Base-by-base conservation (phyloP, 2,329 filamentous ascomycete species). In the Trichoderma gracile region DNA sequence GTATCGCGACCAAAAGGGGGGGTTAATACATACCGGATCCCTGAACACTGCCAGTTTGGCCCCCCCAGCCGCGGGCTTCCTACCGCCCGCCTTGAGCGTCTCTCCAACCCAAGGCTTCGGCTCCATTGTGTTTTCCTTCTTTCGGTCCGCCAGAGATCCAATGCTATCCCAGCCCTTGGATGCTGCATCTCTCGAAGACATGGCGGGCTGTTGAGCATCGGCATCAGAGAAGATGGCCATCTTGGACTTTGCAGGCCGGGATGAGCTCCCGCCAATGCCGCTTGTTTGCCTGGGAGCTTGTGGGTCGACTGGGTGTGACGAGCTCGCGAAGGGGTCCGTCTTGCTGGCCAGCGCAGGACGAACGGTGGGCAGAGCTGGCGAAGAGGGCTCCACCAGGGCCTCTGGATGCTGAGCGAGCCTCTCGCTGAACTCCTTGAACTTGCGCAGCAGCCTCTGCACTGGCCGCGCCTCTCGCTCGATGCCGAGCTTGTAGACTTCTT, bases 41-140 rank as follows among this genome's bases (percentile, higher is more conserved):
- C 91, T 94, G 82, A 97, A 99, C 52, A 99, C 86, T 73, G 89
- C 82, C 88, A 99, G 90, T 82, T 97, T 98, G 61, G 89, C 83
- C 3, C 30, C 56, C 6, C 56, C 56, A 47, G 72, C 73, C 61
- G 84, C 86, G 49, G 82, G 86, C 79, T 92, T 91, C 80, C 92
- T 95, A 71, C 92, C 94, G 47, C 91, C 92, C 3, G 87, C 90
- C 77, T 94, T 92, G 70, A 99, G 78, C 46, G 91, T 97, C 80
- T 98, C 93, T 27, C 95, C 95, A 12, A 83, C 90, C 95, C 93
- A 97, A 21, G 94, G 92, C 74, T 90, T 93, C 12, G 93, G 87
- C 74, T 94, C 92, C 69, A 93, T 80, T 7, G 83, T 82, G 73
- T 99, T 99, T 77, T 99, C 95, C 82, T 98, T 99, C 82, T 92